Evolutionary conservation across 208 protist species (phyloP).

Genomic region (Trypanosoma congolense): DNA sequence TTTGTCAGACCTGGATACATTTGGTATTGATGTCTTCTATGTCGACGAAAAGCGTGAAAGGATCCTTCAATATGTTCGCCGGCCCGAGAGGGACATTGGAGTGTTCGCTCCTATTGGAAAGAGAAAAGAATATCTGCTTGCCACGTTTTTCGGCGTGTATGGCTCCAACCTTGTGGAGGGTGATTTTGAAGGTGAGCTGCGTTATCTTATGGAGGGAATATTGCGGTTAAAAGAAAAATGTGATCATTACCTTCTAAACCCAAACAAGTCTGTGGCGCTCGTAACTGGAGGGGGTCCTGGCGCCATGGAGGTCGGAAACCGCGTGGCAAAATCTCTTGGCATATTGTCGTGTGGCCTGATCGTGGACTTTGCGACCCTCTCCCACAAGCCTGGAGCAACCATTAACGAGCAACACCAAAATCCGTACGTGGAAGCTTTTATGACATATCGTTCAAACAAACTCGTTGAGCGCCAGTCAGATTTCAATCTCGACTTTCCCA

Average conservation of each 20-base stretch:
- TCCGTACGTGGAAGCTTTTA: conserved; percentile 87
- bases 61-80: conserved; percentile 87
- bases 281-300: conserved; percentile 90
- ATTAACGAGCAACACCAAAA: conserved; percentile 93
- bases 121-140: conserved; percentile 80
- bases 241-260: conserved; percentile 73
- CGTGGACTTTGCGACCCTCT: conserved; percentile 87
- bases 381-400: conserved; percentile 74
- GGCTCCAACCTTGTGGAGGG: conserved; percentile 89
- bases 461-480: conserved; percentile 91
- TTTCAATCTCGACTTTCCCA: conserved; percentile 92
- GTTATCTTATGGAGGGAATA: conserved; percentile 78
- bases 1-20: conserved; percentile 81
- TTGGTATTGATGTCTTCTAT: conserved; percentile 86
- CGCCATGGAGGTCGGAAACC: conserved; percentile 92
- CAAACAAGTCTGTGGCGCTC: conserved; percentile 71
- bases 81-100: conserved; percentile 66
- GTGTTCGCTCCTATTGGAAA: conserved; percentile 85
- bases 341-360: conserved; percentile 89
- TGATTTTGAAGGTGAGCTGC: conserved; percentile 89
- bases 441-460: conserved; percentile 89
- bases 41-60: conserved; percentile 74
- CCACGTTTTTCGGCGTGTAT: conserved; percentile 91
- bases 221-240: conserved; percentile 59
- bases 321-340: conserved; percentile 82